These are phyloP conservation scores for Cytauxzoon felis DNA, from an alignment of 169 alveolate species.

Conservation along the genomic window DNA sequence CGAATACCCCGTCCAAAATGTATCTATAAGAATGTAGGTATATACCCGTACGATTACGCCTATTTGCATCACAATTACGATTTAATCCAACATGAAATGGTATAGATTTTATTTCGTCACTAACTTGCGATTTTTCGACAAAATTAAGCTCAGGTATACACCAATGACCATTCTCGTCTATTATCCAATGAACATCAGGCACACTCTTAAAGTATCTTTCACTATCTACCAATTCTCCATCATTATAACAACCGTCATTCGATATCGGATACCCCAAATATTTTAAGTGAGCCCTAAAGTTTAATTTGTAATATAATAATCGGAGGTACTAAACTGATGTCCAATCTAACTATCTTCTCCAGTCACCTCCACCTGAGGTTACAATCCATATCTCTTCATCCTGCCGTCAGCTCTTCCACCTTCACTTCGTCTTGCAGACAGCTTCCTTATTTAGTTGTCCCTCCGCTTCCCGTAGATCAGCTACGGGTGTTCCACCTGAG, in stretches of 20 bases:
- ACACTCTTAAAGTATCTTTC: constrained; percentile 41
- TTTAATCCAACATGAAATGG: constrained; percentile 20
- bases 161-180: constrained; percentile 37
- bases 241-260: constrained; percentile 66
- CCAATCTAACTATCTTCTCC: too few relatives aligned
- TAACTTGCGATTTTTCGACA: neutral
- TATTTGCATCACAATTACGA: neutral
- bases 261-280: constrained; percentile 89
- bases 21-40: constrained; percentile 71
- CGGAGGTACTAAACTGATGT: too few relatives aligned
- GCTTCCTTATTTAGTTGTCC: too few relatives aligned
- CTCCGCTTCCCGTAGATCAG: too few relatives aligned
- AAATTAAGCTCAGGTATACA: constrained; percentile 17
- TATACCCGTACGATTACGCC: constrained; percentile 65
- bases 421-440: too few relatives aligned
- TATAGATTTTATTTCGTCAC: neutral
- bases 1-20: constrained; percentile 55
- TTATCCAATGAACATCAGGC: constrained; percentile 52
- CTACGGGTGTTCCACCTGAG: too few relatives aligned
- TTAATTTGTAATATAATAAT: too few relatives aligned
- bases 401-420: too few relatives aligned
- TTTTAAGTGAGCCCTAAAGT: constrained; percentile 92
- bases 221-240: constrained; percentile 44
- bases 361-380: too few relatives aligned
- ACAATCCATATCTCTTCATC: too few relatives aligned